Evolutionary conservation across 2,329 filamentous ascomycete genomes (phyloP).

Genomic region (Pyrenophora teres): DNA sequence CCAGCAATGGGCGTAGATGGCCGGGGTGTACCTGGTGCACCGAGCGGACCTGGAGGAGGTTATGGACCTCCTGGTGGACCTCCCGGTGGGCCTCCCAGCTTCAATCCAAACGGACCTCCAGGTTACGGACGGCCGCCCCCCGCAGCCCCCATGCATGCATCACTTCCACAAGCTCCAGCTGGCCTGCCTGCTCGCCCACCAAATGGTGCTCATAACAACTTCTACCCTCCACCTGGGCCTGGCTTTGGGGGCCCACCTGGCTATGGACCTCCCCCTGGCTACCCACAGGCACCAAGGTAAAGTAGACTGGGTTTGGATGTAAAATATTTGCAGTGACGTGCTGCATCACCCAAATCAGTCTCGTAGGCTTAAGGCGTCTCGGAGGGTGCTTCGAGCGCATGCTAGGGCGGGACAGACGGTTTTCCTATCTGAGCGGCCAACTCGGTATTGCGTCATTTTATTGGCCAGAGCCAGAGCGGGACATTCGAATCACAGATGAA

Average conservation of each 20-base stretch:
- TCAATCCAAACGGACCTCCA: constrained; percentile 20
- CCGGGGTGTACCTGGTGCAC: constrained; percentile 43
- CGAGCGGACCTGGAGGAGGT: constrained; percentile 47
- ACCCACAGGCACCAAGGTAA: constrained; percentile 15
- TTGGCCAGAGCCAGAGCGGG: background rate
- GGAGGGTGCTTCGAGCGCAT: background rate
- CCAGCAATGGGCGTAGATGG: constrained; percentile 47
- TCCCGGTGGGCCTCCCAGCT: constrained; percentile 48
- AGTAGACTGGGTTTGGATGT: background rate
- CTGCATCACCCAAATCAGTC: background rate
- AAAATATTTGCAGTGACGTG: background rate
- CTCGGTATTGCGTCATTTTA: background rate
- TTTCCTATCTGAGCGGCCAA: background rate
- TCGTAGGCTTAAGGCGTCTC: background rate
- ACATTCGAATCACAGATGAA: background rate
- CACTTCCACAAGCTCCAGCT: constrained; percentile 64
- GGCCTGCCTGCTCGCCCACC: constrained; percentile 72
- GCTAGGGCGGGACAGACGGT: background rate
- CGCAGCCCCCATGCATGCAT: constrained; percentile 41
- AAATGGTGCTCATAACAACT: constrained; percentile 61
- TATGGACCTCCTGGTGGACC: constrained; percentile 48
- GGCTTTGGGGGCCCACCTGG: constrained; percentile 30
- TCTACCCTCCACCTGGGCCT: constrained; percentile 30
- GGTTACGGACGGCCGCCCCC: constrained; percentile 30
- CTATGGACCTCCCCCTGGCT: constrained; percentile 20